Evolutionary conservation across 345 rosid species (phyloP), one percentile per base, ranked within the genome.

Genomic region (Camelina hispida): DNA sequence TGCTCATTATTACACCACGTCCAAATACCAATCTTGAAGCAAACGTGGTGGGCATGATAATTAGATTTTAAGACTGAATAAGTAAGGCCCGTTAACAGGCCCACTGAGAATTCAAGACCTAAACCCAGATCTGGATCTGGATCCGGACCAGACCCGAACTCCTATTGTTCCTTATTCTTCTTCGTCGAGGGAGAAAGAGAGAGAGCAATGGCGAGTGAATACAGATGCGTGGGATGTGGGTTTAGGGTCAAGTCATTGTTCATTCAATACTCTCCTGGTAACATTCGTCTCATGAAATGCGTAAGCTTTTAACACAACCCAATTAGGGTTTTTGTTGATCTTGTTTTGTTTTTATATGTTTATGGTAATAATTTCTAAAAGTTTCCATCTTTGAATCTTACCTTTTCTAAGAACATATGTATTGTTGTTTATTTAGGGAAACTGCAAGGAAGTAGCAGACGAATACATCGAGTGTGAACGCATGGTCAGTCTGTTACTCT

Each of bases 211-310:
- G 75, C 35, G 78, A 74, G 44, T 72, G 88, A 81, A 57, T 82
- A 79, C 75, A 74, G 88, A 65, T 91, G 96, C 79, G 92, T 86
- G 43, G 82, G 85, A 81, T 92, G 91, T 76, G 92, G 88, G 42
- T 85, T 84, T 72, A 69, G 61, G 68, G 80, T 92, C 60, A 81
- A 82, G 67, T 84, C 84, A 2, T 83, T 92, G 61, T 90, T 84
- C 83, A 85, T 92, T 34, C 96, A 87, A 54, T 90, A 86, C 81
- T 88, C 96, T 7, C 89, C 86, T 0, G 94, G 96, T 1, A 92
- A 90, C 82, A 87, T 90, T 76, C 90, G 94, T 16, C 88, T 90
- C 72, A 82, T 87, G 93, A 90, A 84, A 92, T 92, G 96, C 73
- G 96, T 90, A 86, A 65, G 81, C 68, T 63, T 64, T 40, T 34